Evolutionary conservation across 2,329 filamentous ascomycete species (phyloP).

Genomic region (Fusarium bactridioides): DNA sequence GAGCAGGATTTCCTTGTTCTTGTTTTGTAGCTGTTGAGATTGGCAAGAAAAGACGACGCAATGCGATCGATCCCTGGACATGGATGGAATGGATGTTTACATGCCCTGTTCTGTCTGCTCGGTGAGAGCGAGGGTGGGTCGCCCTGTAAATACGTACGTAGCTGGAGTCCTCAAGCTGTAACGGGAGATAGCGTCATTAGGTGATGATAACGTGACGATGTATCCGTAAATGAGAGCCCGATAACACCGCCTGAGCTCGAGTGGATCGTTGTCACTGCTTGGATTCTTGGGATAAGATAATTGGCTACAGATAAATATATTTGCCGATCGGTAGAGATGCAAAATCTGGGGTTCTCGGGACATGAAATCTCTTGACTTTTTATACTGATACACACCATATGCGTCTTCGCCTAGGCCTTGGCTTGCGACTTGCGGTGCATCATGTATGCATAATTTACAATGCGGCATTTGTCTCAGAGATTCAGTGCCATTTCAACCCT

Average conservation of each 20-base stretch:
- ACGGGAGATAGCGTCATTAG: conserved; percentile 32
- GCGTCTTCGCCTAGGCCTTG: too few species aligned
- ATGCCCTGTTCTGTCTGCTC: conserved; percentile 21
- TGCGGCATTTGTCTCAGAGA: not conserved
- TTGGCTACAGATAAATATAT: conserved; percentile 8
- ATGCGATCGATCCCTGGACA: conserved; percentile 28
- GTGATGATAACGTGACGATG: conserved; percentile 28
- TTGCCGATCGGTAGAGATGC: not conserved
- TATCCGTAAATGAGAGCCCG: conserved; percentile 1
- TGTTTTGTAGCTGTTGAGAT: conserved; percentile 16
- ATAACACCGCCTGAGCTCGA: conserved; percentile 21
- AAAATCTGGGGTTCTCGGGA: conserved; percentile 4
- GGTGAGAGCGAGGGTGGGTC: conserved; percentile 33
- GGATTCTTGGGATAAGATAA: not conserved
- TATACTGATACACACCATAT: not conserved
- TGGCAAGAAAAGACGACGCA: conserved; percentile 11
- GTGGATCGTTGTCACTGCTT: conserved; percentile 1
- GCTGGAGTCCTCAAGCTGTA: conserved; percentile 6
- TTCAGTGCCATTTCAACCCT: not conserved
- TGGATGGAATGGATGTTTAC: conserved; percentile 20
- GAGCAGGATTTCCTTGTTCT: not conserved
- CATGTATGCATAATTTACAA: not conserved
- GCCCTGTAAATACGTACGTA: conserved; percentile 8
- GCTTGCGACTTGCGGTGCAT: not conserved
- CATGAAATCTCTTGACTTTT: not conserved